phyloP scores from a whole-genome alignment of 495 filamentous ascomycete species.

The Aspergillus sclerotiicarbonarius region DNA sequence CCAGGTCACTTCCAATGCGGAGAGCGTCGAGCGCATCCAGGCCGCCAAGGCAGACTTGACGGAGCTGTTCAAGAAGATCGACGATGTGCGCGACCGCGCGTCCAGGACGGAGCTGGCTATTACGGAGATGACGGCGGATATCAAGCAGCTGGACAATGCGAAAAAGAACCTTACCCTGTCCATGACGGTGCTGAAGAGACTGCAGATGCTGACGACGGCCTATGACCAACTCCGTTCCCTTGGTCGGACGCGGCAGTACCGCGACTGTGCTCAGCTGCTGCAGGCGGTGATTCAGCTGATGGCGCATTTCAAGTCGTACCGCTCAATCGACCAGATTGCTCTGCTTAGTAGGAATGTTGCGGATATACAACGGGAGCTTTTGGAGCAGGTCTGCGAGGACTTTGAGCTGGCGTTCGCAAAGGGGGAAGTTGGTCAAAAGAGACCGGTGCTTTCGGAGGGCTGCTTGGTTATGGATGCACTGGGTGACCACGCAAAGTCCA shows the following conservation, averaged over 20 bases:
- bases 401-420: slow-evolving; percentile 95
- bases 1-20: slow-evolving; percentile 82
- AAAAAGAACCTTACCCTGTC: slow-evolving; percentile 95
- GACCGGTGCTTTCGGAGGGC: slow-evolving; percentile 73
- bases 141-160: slow-evolving; percentile 94
- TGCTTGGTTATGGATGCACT: slow-evolving; percentile 94
- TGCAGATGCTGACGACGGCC: slow-evolving; percentile 98
- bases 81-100: slow-evolving; percentile 85
- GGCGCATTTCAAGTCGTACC: slow-evolving; percentile 97
- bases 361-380: slow-evolving; percentile 87
- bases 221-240: slow-evolving; percentile 91
- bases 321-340: slow-evolving; percentile 97
- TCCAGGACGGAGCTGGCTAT: slow-evolving; percentile 92
- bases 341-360: slow-evolving; percentile 89
- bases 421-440: slow-evolving; percentile 70
- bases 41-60: slow-evolving; percentile 85
- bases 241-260: slow-evolving; percentile 84
- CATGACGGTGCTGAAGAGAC: slow-evolving; percentile 95
- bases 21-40: slow-evolving; percentile 85
- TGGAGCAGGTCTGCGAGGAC: slow-evolving; percentile 97
- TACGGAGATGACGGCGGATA: slow-evolving; percentile 98
- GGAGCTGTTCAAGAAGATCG: slow-evolving; percentile 91
- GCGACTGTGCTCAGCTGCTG: slow-evolving; percentile 91
- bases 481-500: slow-evolving; percentile 79
- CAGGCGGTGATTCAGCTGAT: slow-evolving; percentile 97